Percentiles rank a stretch among this genome's conserved stretches.
Evolutionary conservation across 2,329 filamentous ascomycete genomes (phyloP).

Genomic region (Colletotrichum lentis): DNA sequence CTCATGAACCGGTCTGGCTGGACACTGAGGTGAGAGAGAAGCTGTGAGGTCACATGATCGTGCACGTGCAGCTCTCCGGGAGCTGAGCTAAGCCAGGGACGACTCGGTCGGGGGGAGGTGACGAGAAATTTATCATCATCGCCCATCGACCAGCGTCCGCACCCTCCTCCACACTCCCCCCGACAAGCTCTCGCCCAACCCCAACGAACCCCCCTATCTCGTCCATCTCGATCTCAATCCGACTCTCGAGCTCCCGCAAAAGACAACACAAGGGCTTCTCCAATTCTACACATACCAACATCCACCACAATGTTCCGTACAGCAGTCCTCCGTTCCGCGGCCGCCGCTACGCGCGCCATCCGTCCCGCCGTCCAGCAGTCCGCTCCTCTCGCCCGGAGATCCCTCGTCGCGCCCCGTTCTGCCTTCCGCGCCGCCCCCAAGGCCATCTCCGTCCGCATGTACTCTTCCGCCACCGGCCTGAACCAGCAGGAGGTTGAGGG

Average conservation of each 20-base stretch:
- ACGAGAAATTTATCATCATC: constrained; percentile 42
- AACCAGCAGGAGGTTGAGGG: constrained; percentile 87
- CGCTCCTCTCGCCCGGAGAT: constrained; percentile 55
- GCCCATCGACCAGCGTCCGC: constrained; percentile 20
- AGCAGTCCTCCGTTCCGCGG: constrained; percentile 80
- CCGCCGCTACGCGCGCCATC: constrained; percentile 61
- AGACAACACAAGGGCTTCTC: background rate
- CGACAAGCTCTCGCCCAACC: constrained; percentile 18
- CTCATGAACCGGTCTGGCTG: background rate
- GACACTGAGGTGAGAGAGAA: background rate
- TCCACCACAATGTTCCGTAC: constrained; percentile 83
- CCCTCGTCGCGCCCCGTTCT: constrained; percentile 68
- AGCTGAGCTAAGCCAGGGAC: constrained; percentile 35
- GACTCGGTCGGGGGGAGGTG: constrained; percentile 26
- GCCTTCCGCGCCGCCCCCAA: constrained; percentile 66
- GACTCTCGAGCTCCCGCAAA: constrained; percentile 16
- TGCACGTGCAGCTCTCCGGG: constrained; percentile 27
- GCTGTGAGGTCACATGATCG: constrained; percentile 25
- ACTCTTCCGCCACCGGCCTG: constrained; percentile 83
- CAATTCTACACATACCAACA: constrained; percentile 27
- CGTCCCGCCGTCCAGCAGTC: constrained; percentile 65
- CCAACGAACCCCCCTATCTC: constrained; percentile 19
- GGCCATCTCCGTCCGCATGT: constrained; percentile 76
- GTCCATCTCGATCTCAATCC: constrained; percentile 13
- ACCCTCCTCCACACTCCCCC: constrained; percentile 30